Conservation (phyloP, 2,329 filamentous ascomycete genomes). For the Capronia americana region DNA sequence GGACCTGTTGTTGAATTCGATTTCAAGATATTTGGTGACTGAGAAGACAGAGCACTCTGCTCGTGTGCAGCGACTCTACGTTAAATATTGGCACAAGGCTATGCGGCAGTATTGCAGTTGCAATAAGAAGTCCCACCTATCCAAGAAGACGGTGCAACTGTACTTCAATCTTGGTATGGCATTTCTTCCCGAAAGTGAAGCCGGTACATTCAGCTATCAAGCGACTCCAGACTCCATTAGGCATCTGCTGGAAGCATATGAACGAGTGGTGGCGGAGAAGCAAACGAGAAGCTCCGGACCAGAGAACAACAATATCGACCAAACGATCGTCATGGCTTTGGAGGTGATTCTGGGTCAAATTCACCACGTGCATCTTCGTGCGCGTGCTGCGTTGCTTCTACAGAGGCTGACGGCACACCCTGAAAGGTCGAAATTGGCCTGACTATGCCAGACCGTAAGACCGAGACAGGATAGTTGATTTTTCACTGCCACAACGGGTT, state of each 20-base stretch:
- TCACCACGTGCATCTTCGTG: background rate
- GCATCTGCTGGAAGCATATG: constrained; percentile 18
- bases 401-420: background rate
- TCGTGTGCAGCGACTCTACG: constrained; percentile 10
- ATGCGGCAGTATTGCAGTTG: constrained; percentile 12
- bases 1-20: constrained; percentile 10
- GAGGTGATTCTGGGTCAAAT: constrained; percentile 1
- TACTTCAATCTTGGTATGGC: constrained; percentile 24
- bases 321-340: constrained; percentile 1
- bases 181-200: constrained; percentile 20
- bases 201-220: constrained; percentile 14
- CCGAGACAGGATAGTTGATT: background rate
- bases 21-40: background rate
- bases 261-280: constrained; percentile 14
- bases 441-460: background rate
- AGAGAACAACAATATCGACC: background rate
- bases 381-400: background rate
- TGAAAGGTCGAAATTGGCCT: background rate
- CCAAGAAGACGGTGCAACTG: constrained; percentile 21
- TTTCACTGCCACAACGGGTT: constrained; percentile 6
- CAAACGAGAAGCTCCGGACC: background rate
- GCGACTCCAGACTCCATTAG: constrained; percentile 9
- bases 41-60: constrained; percentile 11
- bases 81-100: constrained; percentile 16
- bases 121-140: constrained; percentile 13